Base-by-base conservation (phyloP, 2,329 filamentous ascomycete species). In the Thermomyces lanuginosus region DNA sequence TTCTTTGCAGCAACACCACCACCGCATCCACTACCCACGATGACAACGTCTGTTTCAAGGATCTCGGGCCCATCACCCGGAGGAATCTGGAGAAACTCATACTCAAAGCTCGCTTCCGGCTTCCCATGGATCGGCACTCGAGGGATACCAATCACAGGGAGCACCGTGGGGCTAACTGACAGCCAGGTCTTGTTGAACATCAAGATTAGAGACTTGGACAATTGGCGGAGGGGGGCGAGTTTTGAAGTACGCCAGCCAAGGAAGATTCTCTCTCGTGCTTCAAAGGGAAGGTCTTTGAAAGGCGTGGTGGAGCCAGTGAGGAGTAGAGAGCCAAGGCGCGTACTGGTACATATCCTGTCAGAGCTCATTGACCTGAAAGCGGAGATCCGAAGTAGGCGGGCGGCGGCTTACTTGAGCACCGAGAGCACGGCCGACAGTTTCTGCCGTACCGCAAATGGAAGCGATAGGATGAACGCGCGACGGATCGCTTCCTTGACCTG, bases 11-110 rank as follows among this genome's bases (percentile, higher is more conserved):
- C 69, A 0, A 92, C 82, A 6, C 66, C 80, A 21, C 79, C 83
- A 35, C 84, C 84, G 40, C 80, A 91, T 15, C 84, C 84, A 19
- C 79, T 89, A 2, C 84, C 84, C 11, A 93, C 65, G 31, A 93
- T 72, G 21, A 92, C 70, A 1, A 92, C 71, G 48, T 93, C 86
- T 0, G 78, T 76, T 28, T 82, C 70, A 20, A 91, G 56, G 3
- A 63, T 61, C 35, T 73, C 69, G 0, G 69, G 58, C 4, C 60
- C 45, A 5, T 57, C 44, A 1, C 60, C 58, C 0, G 66, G 57
- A 1, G 66, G 64, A 11, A 71, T 53, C 32, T 73, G 66, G 9
- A 73, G 43, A 36, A 75, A 74, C 6, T 60, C 50, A 40, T 65
- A 72, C 4, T 62, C 55, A 37, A 60, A 69, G 2, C 60, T 60